Evolutionary conservation across 116 monocot genomes (phyloP).

Genomic region (Posidonia oceanica): DNA sequence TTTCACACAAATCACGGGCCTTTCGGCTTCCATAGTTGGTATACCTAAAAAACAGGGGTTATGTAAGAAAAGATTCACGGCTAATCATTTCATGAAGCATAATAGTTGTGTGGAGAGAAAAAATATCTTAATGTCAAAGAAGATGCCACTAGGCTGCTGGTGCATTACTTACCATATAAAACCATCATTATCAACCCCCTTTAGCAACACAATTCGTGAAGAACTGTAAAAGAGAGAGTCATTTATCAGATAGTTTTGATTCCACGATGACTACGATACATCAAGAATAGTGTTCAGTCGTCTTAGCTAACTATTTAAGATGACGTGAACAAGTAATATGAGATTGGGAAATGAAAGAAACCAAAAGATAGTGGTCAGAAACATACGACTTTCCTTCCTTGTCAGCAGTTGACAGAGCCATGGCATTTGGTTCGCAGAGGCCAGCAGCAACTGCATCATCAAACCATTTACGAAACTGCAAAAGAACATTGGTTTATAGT

Average conservation of each 20-base stretch:
- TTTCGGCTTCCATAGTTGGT: slow-evolving; percentile 90
- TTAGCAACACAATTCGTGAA: slow-evolving; percentile 79
- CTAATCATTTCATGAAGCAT: background rate
- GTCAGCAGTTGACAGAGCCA: slow-evolving; percentile 77
- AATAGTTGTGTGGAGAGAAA: background rate
- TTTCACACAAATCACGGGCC: slow-evolving; percentile 64
- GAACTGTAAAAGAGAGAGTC: slow-evolving; percentile 38
- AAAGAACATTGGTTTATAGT: background rate
- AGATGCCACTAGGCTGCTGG: background rate
- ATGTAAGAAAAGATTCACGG: background rate
- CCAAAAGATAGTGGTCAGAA: background rate
- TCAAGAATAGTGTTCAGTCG: background rate
- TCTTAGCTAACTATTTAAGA: too few relatives aligned
- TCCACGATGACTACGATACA: too few relatives aligned
- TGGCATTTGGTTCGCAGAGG: slow-evolving; percentile 89
- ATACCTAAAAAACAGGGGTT: slow-evolving; percentile 39
- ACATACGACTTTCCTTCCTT: slow-evolving; percentile 72
- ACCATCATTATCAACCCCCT: slow-evolving; percentile 69
- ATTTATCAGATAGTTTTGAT: background rate
- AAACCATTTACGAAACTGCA: slow-evolving; percentile 88
- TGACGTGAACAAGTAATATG: background rate
- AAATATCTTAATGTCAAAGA: background rate
- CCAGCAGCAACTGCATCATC: slow-evolving; percentile 82
- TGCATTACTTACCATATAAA: slow-evolving; percentile 58
- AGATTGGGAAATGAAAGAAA: background rate